Evolutionary conservation across 306 rosid species (phyloP).

Genomic region (Cucurbita pepo): DNA sequence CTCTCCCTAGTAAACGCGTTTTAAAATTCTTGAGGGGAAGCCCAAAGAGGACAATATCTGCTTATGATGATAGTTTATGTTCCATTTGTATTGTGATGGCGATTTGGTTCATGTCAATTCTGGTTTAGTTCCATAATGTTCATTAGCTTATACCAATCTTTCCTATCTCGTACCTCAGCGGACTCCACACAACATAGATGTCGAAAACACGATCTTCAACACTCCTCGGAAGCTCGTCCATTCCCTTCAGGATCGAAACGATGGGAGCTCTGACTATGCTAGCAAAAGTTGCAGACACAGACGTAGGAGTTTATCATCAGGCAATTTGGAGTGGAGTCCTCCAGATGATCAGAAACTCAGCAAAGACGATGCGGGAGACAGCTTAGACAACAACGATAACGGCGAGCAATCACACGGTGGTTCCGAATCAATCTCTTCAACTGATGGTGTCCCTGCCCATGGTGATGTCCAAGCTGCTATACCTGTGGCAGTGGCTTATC

Average conservation of each 20-base stretch:
- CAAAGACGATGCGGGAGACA: slow-evolving; percentile 17
- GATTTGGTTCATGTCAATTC: too few relatives aligned
- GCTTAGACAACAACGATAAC: slow-evolving; percentile 17
- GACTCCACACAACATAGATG: slow-evolving; percentile 19
- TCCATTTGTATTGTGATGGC: too few relatives aligned
- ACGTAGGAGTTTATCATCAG: slow-evolving; percentile 37
- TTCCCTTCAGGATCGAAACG: slow-evolving; percentile 54
- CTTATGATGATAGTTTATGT: neutral
- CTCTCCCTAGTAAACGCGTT: too few relatives aligned
- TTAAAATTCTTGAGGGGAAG: too few relatives aligned
- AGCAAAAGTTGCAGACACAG: slow-evolving; percentile 18
- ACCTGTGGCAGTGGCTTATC: slow-evolving; percentile 4
- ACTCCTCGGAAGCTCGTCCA: slow-evolving; percentile 69
- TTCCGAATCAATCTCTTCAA: slow-evolving; percentile 59
- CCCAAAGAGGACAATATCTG: too few relatives aligned
- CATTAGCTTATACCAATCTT: neutral
- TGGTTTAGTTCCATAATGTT: neutral
- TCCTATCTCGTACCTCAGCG: slow-evolving; percentile 32
- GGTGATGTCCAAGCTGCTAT: slow-evolving; percentile 6
- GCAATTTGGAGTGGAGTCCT: slow-evolving; percentile 40
- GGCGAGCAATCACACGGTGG: slow-evolving; percentile 29
- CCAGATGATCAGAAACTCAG: slow-evolving; percentile 12
- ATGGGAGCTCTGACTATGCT: slow-evolving; percentile 25
- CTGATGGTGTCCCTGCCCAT: slow-evolving; percentile 25
- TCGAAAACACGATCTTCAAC: slow-evolving; percentile 31